A percentile compares a stretch with the other conserved stretches of the same genome.
These are phyloP conservation scores for Mimosa pudica DNA, from an alignment of 306 rosid genomes.

Conservation along the genomic window DNA sequence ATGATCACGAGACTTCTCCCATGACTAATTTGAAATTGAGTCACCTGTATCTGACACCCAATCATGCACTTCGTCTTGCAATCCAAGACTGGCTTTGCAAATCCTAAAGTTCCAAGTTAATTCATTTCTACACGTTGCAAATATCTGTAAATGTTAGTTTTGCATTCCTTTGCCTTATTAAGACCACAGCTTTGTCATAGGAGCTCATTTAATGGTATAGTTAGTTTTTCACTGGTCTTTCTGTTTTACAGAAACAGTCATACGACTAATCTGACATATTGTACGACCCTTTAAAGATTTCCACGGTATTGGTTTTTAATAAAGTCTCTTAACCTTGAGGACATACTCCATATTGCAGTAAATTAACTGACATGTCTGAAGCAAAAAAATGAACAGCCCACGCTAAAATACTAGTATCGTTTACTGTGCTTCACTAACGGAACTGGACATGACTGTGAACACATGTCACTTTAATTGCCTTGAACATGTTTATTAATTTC, in stretches of 20 bases:
- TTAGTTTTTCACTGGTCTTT: slow-evolving; percentile 12
- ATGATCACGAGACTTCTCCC: slow-evolving; percentile 78
- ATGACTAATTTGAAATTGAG: slow-evolving; percentile 78
- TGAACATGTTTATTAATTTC: too few species aligned
- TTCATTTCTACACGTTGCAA: slow-evolving; percentile 21
- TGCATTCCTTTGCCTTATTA: neutral
- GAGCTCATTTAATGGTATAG: slow-evolving; percentile 4
- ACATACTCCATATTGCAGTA: neutral
- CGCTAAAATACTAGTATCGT: neutral
- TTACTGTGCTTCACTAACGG: neutral
- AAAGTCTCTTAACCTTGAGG: neutral
- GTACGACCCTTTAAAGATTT: neutral
- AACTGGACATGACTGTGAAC: neutral
- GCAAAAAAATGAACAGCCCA: neutral
- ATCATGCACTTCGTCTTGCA: slow-evolving; percentile 70
- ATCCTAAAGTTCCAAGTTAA: slow-evolving; percentile 38
- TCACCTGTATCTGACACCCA: slow-evolving; percentile 71
- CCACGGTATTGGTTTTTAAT: neutral
- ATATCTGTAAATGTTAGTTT: slow-evolving; percentile 27
- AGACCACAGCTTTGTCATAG: slow-evolving; percentile 15
- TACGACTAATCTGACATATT: slow-evolving; percentile 4
- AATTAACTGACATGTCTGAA: neutral
- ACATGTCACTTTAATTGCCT: too few species aligned
- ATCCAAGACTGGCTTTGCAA: slow-evolving; percentile 95
- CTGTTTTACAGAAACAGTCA: slow-evolving; percentile 6